phyloP scores from a whole-genome alignment of 257 asterid species.

The Solanum medicagineum region DNA sequence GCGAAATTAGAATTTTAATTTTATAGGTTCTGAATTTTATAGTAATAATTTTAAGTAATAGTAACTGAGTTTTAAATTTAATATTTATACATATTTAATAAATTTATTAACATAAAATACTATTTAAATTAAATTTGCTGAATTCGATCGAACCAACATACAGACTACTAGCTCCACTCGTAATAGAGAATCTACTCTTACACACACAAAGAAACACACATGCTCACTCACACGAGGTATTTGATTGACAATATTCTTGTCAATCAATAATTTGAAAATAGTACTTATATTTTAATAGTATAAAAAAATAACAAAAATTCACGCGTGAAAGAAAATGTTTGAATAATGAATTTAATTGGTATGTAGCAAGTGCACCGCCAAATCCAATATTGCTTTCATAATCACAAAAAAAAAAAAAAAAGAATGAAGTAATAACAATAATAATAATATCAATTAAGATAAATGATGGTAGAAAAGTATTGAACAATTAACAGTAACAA shows the following conservation, averaged over 20 bases:
- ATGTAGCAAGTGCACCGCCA: background rate
- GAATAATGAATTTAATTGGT: background rate
- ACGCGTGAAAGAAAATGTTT: background rate
- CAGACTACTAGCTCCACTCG: background rate
- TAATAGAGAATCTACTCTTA: background rate
- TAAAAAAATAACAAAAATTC: background rate
- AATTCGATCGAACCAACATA: fast-evolving
- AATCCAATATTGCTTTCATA: background rate
- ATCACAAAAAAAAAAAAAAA: background rate
- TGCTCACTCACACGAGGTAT: background rate
- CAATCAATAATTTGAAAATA: background rate
- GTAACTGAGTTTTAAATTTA: background rate
- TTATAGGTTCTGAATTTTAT: background rate
- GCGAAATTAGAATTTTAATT: background rate
- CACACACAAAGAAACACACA: background rate
- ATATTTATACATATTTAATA: background rate
- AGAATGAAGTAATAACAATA: background rate
- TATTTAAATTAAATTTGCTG: background rate
- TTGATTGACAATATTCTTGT: background rate
- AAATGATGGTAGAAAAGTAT: background rate
- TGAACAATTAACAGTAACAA: background rate
- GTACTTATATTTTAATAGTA: background rate
- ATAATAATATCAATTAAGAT: background rate
- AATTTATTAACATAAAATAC: background rate
- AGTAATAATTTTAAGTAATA: background rate